phyloP scores from a whole-genome alignment of 345 rosid genomes.

The Euphorbia peplus region DNA sequence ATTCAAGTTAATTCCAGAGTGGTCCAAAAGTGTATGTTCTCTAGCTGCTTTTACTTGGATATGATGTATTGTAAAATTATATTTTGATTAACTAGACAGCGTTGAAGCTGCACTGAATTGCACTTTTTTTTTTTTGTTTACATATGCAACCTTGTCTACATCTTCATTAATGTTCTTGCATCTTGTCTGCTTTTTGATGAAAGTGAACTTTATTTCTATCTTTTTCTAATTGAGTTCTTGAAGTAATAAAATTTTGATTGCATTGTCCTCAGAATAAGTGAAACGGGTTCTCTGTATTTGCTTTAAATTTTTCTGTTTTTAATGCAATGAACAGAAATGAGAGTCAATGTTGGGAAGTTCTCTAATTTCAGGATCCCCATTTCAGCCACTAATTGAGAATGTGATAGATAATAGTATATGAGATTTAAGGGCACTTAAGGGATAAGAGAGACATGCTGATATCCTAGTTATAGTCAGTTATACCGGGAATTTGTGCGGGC shows the following conservation, averaged over 20 bases:
- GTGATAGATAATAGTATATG: no score
- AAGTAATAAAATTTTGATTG: background rate
- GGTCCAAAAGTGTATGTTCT: conserved; percentile 76
- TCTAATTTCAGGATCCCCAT: background rate
- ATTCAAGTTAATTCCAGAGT: conserved; percentile 64
- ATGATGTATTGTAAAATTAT: background rate
- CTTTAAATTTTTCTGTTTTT: background rate
- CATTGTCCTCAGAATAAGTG: background rate
- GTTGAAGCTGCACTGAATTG: background rate
- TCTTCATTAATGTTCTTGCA: background rate
- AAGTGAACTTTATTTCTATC: background rate
- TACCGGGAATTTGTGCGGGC: no score
- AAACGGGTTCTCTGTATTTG: background rate
- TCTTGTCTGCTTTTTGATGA: background rate
- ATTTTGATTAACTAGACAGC: background rate
- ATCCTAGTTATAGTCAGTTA: no score
- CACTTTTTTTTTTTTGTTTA: background rate
- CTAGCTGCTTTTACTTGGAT: background rate
- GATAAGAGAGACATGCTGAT: no score
- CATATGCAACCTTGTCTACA: background rate
- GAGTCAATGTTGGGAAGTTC: background rate
- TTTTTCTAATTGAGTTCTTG: background rate
- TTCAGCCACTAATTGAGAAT: no score
- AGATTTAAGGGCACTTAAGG: no score
- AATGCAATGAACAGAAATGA: background rate